Base-by-base conservation (phyloP, 139 green algal genomes). In the Tetradesmus lagerheimii region DNA sequence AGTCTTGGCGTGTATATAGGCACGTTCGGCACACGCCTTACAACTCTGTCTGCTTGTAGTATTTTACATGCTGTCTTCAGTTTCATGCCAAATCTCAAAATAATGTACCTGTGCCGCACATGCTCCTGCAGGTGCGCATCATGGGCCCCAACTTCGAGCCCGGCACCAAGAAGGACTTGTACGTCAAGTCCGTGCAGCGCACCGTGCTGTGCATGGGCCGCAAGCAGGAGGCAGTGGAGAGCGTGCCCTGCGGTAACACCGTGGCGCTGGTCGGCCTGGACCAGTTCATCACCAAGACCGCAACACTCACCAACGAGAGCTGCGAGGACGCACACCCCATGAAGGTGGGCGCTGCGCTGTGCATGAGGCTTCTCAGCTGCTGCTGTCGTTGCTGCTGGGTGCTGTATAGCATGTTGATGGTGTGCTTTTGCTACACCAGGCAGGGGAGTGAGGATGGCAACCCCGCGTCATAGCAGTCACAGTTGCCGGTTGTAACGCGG, bases 131-230 rank as follows among this genome's bases (percentile, higher is more conserved):
- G 95, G 96, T 98, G n/a, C 97, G 98, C 94, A 99, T 99, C 94
- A 97, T 99, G 97, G 98, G 98, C 89, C 95, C 97, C 93, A 99
- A 99, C 97, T 99, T 99, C 89, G 94, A 99, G 71, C 97, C 97
- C 47, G 98, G 98, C 93, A 92, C 95, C 89, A 99, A 99, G 98
- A 99, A 99, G 97, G 98, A 99, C 92, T 96, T 99, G 91, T 99
- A 98, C 95, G 94, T 97, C 90, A 99, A 99, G 97, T 96, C 96
- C 38, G 97, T 99, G 92, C 98, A 99, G 98, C 97, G 98, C 88
- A 99, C 98, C 35, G 98, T 99, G 94, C 96, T 99, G 90, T 99
- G 98, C 97, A 99, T 99, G 98, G 98, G 98, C 92, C 95, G 97
- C 87, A 95, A 95, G 93, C 98, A 99, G 94, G 98, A 99, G 92